Base-by-base conservation (phyloP, 306 rosid species). In the Leucaena leucocephala region DNA sequence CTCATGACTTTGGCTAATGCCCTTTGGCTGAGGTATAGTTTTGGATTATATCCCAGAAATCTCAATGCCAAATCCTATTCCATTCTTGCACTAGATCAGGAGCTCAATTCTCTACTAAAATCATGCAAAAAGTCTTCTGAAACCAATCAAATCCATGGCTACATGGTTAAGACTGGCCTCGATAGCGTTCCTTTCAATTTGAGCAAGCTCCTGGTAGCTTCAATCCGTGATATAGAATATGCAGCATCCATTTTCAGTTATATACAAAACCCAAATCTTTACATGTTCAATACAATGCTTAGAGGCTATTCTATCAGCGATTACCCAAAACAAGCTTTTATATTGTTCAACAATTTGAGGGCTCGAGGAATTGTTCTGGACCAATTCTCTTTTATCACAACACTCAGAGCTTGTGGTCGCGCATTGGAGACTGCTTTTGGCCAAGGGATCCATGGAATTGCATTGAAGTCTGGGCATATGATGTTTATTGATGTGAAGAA, bases 281-380 rank as follows among this genome's bases (percentile, higher is more conserved):
- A 84, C 81, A 88, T 90, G 91, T 92, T 85, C 79, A 92, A 90
- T 76, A 85, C 93, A 75, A 82, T 92, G 91, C 85, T 90, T 49
- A 76, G 94, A 83, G 91, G 90, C 76, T 88, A 86, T 78, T 87
- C 93, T n/a, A 45, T 63, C 8, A 83, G 93, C 21, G 75, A 81
- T 44, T 54, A 16, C 43, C 85, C 93, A 6, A 68, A 49, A 6
- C 85, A 86, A 80, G 88, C 93, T 71, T 84, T 87, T 7, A 85
- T 66, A 68, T 46, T 88, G 82, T 90, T 92, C 84, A 88, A 86
- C 33, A 36, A 87, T 42, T 62, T 90, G 63, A 88, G 89, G 75
- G 78, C 84, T 64, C 68, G 14, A 64, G 78, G 64, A 27, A 80
- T 76, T 75, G 44, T 38, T 40, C 76, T 86, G 15, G 90, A 90